A percentile compares a stretch with the other conserved stretches of the same genome.
These are phyloP conservation scores for Penicillium silybi DNA, from an alignment of 495 filamentous ascomycete species.

Conservation along the genomic window DNA sequence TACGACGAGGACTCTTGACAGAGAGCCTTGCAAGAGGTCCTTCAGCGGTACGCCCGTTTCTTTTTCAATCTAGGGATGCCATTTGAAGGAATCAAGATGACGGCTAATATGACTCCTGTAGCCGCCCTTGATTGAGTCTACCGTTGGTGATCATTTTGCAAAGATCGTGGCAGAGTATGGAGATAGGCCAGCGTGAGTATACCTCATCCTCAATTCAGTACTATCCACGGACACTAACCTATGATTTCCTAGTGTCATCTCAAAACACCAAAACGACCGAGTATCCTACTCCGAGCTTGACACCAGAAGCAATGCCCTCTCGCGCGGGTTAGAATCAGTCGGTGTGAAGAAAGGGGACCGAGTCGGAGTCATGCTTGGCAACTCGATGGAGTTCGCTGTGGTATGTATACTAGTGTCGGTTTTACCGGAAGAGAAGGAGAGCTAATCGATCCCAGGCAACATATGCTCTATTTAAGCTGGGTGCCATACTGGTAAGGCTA, in stretches of 20 bases:
- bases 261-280: slow-evolving; percentile 57
- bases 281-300: slow-evolving; percentile 76
- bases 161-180: slow-evolving; percentile 66
- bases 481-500: slow-evolving; percentile 69
- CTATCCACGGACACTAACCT: background rate
- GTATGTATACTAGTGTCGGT: slow-evolving; percentile 44
- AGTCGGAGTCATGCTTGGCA: slow-evolving; percentile 82
- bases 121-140: slow-evolving; percentile 71
- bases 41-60: slow-evolving; percentile 31
- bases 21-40: slow-evolving; percentile 46
- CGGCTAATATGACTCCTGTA: slow-evolving; percentile 19
- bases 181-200: slow-evolving; percentile 65
- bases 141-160: slow-evolving; percentile 78
- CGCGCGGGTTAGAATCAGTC: slow-evolving; percentile 63
- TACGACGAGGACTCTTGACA: slow-evolving; percentile 41
- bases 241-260: slow-evolving; percentile 52
- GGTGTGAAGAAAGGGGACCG: slow-evolving; percentile 83
- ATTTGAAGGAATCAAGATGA: background rate
- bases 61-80: background rate
- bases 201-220: background rate
- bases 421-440: background rate
- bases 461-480: slow-evolving; percentile 90
- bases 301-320: slow-evolving; percentile 69
- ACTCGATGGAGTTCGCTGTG: slow-evolving; percentile 76
- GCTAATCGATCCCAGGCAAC: slow-evolving; percentile 45